phyloP scores from a whole-genome alignment of 2,329 filamentous ascomycete genomes.

The Tolypocladium album region DNA sequence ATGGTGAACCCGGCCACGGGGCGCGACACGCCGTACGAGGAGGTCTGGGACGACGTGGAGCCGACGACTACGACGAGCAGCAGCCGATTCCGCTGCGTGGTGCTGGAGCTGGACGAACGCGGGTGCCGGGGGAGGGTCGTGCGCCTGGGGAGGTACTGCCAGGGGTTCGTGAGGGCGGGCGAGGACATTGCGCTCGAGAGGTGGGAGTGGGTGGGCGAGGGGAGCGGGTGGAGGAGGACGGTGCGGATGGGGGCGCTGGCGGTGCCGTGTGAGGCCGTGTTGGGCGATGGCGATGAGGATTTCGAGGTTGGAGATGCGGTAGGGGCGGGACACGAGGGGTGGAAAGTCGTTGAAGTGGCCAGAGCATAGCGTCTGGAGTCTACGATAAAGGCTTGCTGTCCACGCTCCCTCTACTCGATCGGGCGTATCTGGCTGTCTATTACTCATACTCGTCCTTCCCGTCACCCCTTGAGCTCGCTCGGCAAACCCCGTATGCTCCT shows the following conservation, averaged over 20 bases:
- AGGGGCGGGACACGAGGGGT: not conserved
- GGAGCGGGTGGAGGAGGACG: conserved; percentile 22
- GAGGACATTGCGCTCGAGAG: conserved; percentile 37
- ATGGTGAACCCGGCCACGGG: conserved; percentile 50
- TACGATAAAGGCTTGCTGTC: not conserved
- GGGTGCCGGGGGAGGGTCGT: conserved; percentile 38
- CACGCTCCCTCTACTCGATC: not conserved
- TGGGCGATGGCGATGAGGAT: not conserved
- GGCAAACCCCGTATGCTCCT: conserved; percentile 32
- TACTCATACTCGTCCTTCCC: not conserved
- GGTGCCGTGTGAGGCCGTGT: conserved; percentile 22
- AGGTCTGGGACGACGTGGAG: conserved; percentile 48
- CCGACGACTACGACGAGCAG: conserved; percentile 10
- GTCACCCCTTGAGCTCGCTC: conserved; percentile 8
- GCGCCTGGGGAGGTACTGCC: conserved; percentile 40
- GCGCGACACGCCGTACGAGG: conserved; percentile 46
- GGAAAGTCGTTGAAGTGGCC: conserved; percentile 7
- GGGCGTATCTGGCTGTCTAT: not conserved
- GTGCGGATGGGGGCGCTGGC: conserved; percentile 21
- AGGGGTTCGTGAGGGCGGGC: conserved; percentile 41
- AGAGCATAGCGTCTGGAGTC: not conserved
- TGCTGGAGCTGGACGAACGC: conserved; percentile 28
- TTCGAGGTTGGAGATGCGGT: conserved; percentile 1
- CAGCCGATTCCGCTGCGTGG: conserved; percentile 16
- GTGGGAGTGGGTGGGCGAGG: conserved; percentile 33